These are phyloP conservation scores for Mycena sp. DNA, from an alignment of 1,284 basidiomycete genomes.

Conservation along the genomic window DNA sequence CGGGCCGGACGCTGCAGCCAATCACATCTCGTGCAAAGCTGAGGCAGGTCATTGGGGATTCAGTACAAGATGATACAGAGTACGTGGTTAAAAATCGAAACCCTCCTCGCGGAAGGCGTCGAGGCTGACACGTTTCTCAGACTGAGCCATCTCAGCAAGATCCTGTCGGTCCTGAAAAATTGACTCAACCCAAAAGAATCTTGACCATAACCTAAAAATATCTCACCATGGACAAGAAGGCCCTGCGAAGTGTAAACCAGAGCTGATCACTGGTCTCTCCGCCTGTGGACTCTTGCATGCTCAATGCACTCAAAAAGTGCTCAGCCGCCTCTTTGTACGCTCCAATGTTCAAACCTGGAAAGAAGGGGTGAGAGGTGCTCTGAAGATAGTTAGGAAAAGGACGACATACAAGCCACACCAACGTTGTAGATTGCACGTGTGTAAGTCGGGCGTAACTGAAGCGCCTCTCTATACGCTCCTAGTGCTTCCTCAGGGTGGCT, in stretches of 20 bases:
- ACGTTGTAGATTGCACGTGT: slow-evolving; percentile 98
- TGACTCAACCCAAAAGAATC: no score
- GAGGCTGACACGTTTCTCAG: slow-evolving; percentile 59
- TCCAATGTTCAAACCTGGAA: slow-evolving; percentile 90
- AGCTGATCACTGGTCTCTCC: slow-evolving; percentile 83
- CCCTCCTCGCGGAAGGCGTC: slow-evolving; percentile 81
- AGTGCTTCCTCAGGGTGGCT: slow-evolving; percentile 96
- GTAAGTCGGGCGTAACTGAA: slow-evolving; percentile 95
- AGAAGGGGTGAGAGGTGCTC: not conserved
- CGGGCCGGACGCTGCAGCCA: slow-evolving; percentile 25
- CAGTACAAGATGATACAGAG: no score
- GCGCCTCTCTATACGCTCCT: slow-evolving; percentile 92
- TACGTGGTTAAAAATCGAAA: slow-evolving; percentile 78
- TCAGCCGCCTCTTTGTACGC: slow-evolving; percentile 97
- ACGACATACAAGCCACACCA: slow-evolving; percentile 87
- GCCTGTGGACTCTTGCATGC: slow-evolving; percentile 74
- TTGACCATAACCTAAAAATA: no score
- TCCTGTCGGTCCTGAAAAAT: slow-evolving; percentile 65
- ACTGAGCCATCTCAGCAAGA: slow-evolving; percentile 69
- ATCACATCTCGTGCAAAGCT: slow-evolving; percentile 14
- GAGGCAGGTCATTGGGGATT: no score
- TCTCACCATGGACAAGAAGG: slow-evolving; percentile 84
- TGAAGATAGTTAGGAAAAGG: not conserved
- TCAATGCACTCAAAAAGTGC: slow-evolving; percentile 94
- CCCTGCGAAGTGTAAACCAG: slow-evolving; percentile 92